These are phyloP conservation scores for Apiotrichum akiyoshidainum DNA, from an alignment of 1,284 basidiomycete species.

Conservation along the genomic window DNA sequence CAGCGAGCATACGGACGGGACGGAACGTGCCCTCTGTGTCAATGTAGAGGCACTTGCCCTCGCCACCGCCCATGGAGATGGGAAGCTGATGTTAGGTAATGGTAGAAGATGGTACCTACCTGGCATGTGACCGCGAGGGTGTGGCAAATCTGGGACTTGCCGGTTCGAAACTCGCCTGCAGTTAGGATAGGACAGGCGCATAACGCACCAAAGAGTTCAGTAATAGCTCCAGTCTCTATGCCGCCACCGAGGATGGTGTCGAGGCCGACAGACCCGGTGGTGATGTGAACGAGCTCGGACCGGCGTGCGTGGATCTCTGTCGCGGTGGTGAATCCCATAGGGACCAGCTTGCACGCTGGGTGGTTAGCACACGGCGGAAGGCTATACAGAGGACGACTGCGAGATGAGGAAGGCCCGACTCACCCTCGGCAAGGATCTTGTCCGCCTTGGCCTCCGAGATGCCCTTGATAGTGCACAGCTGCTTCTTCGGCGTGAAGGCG, in stretches of 20 bases:
- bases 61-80: slow-evolving; percentile 95
- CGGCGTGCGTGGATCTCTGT: slow-evolving; percentile 94
- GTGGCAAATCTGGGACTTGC: slow-evolving; percentile 97
- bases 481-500: slow-evolving; percentile 96
- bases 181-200: background rate
- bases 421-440: slow-evolving; percentile 89
- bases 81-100: slow-evolving; percentile 61
- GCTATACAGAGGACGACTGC: too few relatives aligned
- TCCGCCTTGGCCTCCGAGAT: slow-evolving; percentile 98
- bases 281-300: slow-evolving; percentile 95
- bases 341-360: slow-evolving; percentile 89
- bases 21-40: slow-evolving; percentile 99
- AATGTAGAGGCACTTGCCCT: slow-evolving; percentile 98
- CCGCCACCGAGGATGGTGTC: slow-evolving; percentile 95
- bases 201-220: slow-evolving; percentile 80
- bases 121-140: slow-evolving; percentile 98
- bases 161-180: slow-evolving; percentile 83
- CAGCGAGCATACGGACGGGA: slow-evolving; percentile 87
- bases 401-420: slow-evolving; percentile 32
- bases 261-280: slow-evolving; percentile 92
- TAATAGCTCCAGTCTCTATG: slow-evolving; percentile 97
- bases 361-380: too few relatives aligned
- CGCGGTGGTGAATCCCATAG: slow-evolving; percentile 96
- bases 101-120: slow-evolving; percentile 30
- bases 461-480: slow-evolving; percentile 85